Base-by-base conservation (phyloP, 495 filamentous ascomycete genomes). In the Xylaria scruposa region DNA sequence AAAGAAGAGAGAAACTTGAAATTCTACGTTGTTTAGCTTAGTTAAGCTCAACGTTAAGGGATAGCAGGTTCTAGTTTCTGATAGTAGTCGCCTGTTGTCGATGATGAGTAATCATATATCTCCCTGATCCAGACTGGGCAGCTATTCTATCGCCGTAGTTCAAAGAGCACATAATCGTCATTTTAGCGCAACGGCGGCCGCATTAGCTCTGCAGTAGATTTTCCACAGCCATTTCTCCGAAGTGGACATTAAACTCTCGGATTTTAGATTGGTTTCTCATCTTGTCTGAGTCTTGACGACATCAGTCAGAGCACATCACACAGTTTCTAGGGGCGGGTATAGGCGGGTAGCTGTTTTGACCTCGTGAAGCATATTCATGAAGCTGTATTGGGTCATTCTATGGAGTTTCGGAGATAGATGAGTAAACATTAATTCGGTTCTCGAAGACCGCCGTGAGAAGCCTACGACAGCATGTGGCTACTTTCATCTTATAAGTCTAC, bases 381-480 rank as follows among this genome's bases (percentile, higher is more conserved):
- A 31, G 26, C 6, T 56, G 26, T 17, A 17, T 2, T 31, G 13
- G 12, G 26, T 9, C 53, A 31, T 12, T 21, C 24, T 38, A 31
- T 36, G 63, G 63, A 66, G 63, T 66, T 21, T 38, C 44, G 61
- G 63, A 53, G 63, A 49, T 49, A 10, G 63, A 49, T 53, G 29
- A 66, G 44, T 66, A 53, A 66, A 51, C 44, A 66, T 66, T 21
- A 38, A 51, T 31, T 24, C 26, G 10, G 42, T 0, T 51, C 29
- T 9, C 3, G 10, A 53, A 5, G n/a, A n/a, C 10, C n/a, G 42
- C 19, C 8, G 21, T 40, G 24, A 6, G 15, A n/a, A 49, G 26
- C 6, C 15, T 1, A 19, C 2, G 9, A 9, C 31, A 4, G 10
- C 47, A 31, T 21, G 42, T 47, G 15, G 6, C 42, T 24, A 46